These are phyloP conservation scores for Geoglossum glabrum DNA, from an alignment of 495 filamentous ascomycete species.

Conservation along the genomic window DNA sequence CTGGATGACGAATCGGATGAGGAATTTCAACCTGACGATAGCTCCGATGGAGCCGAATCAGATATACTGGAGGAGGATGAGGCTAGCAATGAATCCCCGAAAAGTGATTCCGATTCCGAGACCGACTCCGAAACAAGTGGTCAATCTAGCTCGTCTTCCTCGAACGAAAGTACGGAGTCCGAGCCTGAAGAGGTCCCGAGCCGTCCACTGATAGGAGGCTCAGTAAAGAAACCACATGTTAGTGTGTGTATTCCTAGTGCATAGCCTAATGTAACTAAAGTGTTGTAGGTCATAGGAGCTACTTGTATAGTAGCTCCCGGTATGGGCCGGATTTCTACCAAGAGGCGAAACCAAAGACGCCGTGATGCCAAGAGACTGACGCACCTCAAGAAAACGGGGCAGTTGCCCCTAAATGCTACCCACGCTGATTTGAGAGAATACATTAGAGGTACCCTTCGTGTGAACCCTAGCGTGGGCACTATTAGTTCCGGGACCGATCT, in stretches of 20 bases:
- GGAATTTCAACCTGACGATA: not conserved
- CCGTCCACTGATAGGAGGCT: not conserved
- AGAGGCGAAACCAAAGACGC: slow-evolving; percentile 32
- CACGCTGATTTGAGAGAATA: slow-evolving; percentile 21
- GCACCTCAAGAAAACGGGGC: slow-evolving; percentile 28
- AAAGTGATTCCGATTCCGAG: not conserved
- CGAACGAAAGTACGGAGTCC: not conserved
- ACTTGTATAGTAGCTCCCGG: not conserved
- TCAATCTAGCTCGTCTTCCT: not conserved
- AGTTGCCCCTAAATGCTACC: slow-evolving; percentile 27
- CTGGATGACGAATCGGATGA: slow-evolving; percentile 14
- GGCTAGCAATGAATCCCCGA: not conserved
- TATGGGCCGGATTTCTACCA: slow-evolving; percentile 18
- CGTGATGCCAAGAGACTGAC: slow-evolving; percentile 26
- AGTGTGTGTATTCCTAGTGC: not conserved
- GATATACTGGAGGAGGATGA: slow-evolving; percentile 10
- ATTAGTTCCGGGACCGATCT: not conserved
- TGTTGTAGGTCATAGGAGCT: not conserved
- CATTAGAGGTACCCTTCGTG: not conserved
- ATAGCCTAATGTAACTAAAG: not conserved
- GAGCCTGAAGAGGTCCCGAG: slow-evolving; percentile 4
- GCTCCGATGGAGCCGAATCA: not conserved
- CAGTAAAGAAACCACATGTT: not conserved
- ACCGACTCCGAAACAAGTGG: not conserved
- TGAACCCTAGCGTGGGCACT: not conserved